Conservation (phyloP, 2,329 filamentous ascomycete genomes). For the Ascochyta rabiei region DNA sequence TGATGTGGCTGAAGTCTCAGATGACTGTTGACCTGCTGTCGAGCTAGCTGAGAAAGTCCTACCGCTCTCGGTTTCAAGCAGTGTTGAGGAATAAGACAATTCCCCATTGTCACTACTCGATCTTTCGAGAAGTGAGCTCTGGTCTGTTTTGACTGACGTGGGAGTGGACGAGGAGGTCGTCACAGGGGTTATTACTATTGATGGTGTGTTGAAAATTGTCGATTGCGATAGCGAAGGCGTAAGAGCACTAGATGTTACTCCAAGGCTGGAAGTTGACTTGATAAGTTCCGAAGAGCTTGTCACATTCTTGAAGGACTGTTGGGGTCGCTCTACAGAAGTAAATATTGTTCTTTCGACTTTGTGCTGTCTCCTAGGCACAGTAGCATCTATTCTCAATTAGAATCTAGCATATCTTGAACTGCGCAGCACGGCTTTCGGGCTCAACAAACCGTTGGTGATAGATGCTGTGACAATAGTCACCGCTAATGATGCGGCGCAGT, state of each 20-base stretch:
- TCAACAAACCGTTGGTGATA: conserved; percentile 4
- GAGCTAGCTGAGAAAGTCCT: neutral
- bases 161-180: neutral
- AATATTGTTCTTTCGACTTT: neutral
- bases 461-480: conserved; percentile 6
- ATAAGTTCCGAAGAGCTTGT: conserved; percentile 4
- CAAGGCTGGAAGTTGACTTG: neutral
- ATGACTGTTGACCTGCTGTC: neutral
- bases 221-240: neutral
- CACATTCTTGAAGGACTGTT: conserved; percentile 9
- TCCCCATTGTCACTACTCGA: neutral
- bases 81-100: neutral
- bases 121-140: neutral
- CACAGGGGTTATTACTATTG: neutral
- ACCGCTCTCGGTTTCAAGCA: neutral
- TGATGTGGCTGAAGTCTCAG: neutral
- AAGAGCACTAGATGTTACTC: neutral
- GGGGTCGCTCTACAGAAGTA: conserved; percentile 13
- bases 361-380: neutral
- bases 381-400: conserved; percentile 1
- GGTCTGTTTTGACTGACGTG: too few relatives aligned
- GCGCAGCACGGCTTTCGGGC: neutral
- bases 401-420: neutral
- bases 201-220: neutral
- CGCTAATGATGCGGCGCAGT: conserved; percentile 11